phyloP scores from a whole-genome alignment of 2,329 filamentous ascomycete species.

The Stemphylium beticola region DNA sequence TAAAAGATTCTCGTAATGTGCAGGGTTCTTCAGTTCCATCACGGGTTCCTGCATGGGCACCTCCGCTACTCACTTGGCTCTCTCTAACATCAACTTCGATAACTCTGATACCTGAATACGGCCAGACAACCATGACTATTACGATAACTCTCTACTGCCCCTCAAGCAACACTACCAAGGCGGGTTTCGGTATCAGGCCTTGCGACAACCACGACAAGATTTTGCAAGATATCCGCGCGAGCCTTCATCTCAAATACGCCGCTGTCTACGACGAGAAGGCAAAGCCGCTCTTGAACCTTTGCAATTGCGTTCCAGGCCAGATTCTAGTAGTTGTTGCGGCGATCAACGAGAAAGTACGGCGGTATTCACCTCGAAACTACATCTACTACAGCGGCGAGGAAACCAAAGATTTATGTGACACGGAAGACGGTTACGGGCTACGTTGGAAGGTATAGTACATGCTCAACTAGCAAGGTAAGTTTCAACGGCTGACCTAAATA shows the following conservation, averaged over 20 bases:
- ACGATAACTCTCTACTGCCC: slow-evolving; percentile 7
- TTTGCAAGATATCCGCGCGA: slow-evolving; percentile 11
- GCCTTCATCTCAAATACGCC: slow-evolving; percentile 9
- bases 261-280: slow-evolving; percentile 14
- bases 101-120: too few relatives aligned
- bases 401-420: slow-evolving; percentile 5
- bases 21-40: too few relatives aligned
- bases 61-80: too few relatives aligned
- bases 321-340: slow-evolving; percentile 7
- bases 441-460: slow-evolving; percentile 5
- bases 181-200: slow-evolving; percentile 9
- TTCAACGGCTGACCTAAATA: too few relatives aligned
- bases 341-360: neutral
- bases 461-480: too few relatives aligned
- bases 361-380: slow-evolving; percentile 6
- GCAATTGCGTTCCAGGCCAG: slow-evolving; percentile 4
- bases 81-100: too few relatives aligned
- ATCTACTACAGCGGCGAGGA: slow-evolving; percentile 14
- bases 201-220: slow-evolving; percentile 14
- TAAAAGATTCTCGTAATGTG: too few relatives aligned
- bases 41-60: too few relatives aligned
- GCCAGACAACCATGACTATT: too few relatives aligned
- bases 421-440: slow-evolving; percentile 2
- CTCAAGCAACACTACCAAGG: slow-evolving; percentile 6
- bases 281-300: neutral